Evolutionary conservation across 1,284 basidiomycete species (phyloP).

Genomic region (Thelephora terrestris): DNA sequence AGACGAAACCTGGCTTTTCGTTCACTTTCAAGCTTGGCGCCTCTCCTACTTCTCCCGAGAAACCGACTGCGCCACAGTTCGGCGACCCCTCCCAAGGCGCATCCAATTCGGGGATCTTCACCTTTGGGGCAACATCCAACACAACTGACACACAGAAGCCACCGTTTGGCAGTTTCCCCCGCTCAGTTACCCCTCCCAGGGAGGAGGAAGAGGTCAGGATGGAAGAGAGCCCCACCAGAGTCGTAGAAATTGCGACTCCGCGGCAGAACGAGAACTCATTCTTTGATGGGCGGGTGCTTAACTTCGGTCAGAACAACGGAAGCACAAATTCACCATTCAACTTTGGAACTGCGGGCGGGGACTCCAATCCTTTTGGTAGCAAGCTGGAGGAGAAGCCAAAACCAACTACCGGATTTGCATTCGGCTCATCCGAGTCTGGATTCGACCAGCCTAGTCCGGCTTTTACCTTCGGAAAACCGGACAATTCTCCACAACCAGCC

Average conservation of each 20-base stretch:
- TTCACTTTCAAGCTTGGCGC: constrained; percentile 15
- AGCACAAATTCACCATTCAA: constrained; percentile 11
- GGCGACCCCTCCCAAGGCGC: not conserved
- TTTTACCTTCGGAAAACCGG: not conserved
- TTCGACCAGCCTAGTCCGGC: not conserved
- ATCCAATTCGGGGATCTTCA: constrained; percentile 4
- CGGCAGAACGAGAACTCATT: constrained; percentile 6
- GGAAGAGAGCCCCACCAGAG: constrained; percentile 28
- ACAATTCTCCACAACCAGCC: not conserved
- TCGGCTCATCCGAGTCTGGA: not conserved
- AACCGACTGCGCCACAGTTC: not conserved
- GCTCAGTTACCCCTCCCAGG: constrained; percentile 19
- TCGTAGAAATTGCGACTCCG: constrained; percentile 14
- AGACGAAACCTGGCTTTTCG: constrained; percentile 3
- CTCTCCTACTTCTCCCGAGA: constrained; percentile 11
- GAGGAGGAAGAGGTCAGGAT: constrained; percentile 23
- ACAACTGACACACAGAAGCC: constrained; percentile 15
- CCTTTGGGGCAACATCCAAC: constrained; percentile 5
- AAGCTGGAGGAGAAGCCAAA: constrained; percentile 16
- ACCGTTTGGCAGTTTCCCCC: constrained; percentile 10
- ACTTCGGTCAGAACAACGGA: constrained; percentile 16
- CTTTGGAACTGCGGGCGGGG: constrained; percentile 12
- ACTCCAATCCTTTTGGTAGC: constrained; percentile 10
- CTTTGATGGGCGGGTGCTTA: constrained; percentile 7
- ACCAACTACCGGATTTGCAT: constrained; percentile 3